Evolutionary conservation across 208 protist species (phyloP).

Genomic region (Crithidia acanthocephali): DNA sequence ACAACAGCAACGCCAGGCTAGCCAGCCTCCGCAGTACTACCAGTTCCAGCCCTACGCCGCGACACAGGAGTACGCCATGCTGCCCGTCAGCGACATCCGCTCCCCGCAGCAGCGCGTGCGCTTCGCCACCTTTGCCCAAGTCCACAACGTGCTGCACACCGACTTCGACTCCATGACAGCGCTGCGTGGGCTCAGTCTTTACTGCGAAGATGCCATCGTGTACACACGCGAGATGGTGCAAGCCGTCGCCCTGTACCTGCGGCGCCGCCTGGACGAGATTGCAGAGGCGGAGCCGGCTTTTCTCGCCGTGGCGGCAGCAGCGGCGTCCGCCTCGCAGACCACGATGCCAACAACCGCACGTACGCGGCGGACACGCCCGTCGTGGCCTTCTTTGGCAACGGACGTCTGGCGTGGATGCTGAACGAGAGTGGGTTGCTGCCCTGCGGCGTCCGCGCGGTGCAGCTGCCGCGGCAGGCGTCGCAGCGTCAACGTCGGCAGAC

Average conservation of each 20-base stretch:
- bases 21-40: constrained; percentile 35
- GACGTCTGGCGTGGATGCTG: constrained; percentile 63
- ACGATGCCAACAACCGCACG: neutral
- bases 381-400: constrained; percentile 74
- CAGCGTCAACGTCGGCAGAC: constrained; percentile 33
- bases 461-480: constrained; percentile 44
- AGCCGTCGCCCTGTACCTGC: constrained; percentile 56
- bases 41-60: constrained; percentile 65
- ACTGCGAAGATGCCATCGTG: constrained; percentile 58
- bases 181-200: constrained; percentile 44
- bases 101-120: constrained; percentile 35
- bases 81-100: constrained; percentile 39
- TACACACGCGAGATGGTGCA: constrained; percentile 63
- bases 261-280: constrained; percentile 46
- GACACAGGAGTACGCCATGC: constrained; percentile 76
- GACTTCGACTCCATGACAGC: constrained; percentile 74
- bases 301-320: constrained; percentile 10
- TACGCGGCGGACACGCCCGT: constrained; percentile 55
- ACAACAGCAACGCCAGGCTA: too few relatives aligned
- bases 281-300: constrained; percentile 35
- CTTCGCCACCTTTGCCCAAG: constrained; percentile 64
- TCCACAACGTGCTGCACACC: constrained; percentile 68
- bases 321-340: neutral
- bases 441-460: constrained; percentile 41
- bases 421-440: constrained; percentile 50